Percentiles rank a stretch among this genome's conserved stretches.
phyloP scores from a whole-genome alignment of 2,329 filamentous ascomycete species.

The Monosporascus sp. region DNA sequence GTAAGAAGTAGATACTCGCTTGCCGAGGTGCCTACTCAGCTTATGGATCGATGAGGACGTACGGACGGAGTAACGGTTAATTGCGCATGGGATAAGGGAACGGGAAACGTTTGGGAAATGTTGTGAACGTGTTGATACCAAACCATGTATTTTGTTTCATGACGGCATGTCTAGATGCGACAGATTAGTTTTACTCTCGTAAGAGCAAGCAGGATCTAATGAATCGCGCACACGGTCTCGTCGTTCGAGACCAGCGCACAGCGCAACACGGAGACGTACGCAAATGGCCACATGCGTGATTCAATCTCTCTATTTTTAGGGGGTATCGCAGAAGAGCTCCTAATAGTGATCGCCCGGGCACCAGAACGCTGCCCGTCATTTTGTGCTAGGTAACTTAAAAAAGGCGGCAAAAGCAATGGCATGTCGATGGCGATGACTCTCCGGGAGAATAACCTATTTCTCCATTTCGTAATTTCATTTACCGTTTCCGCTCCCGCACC shows the following conservation, averaged over 20 bases:
- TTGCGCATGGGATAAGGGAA: too few species aligned
- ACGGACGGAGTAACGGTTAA: too few species aligned
- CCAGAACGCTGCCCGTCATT: neutral
- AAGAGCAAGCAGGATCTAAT: neutral
- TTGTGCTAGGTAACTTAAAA: neutral
- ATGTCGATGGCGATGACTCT: too few species aligned
- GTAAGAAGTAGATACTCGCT: conserved; percentile 10
- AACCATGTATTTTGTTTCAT: neutral
- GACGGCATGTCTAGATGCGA: neutral
- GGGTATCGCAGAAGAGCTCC: neutral
- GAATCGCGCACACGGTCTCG: neutral
- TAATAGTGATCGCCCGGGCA: neutral
- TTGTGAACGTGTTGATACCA: neutral
- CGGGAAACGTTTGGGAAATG: neutral
- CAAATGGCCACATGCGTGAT: too few species aligned
- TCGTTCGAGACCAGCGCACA: too few species aligned
- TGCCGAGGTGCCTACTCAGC: neutral
- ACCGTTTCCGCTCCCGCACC: conserved; percentile 58
- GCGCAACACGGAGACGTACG: too few species aligned
- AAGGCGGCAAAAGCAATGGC: too few species aligned
- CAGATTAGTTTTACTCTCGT: neutral
- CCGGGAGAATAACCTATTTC: too few species aligned
- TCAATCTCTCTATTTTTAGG: too few species aligned
- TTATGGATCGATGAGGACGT: neutral
- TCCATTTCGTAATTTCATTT: conserved; percentile 5